These are phyloP conservation scores for Cicer judaicum DNA, from an alignment of 306 rosid species.

Conservation along the genomic window DNA sequence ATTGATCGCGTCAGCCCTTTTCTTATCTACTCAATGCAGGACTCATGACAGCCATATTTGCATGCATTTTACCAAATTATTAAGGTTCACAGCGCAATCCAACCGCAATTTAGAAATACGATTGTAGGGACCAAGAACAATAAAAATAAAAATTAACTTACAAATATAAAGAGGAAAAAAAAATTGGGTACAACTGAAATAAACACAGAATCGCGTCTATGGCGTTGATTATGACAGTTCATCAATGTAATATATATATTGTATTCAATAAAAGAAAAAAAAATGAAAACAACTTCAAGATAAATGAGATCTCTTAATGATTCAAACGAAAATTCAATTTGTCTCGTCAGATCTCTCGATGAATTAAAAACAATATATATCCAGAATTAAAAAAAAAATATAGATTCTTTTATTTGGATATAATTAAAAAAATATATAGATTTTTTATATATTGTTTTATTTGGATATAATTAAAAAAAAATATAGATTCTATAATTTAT, in stretches of 20 bases:
- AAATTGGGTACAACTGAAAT: background rate
- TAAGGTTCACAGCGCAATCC: background rate
- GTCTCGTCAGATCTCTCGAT: background rate
- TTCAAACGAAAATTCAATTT: background rate
- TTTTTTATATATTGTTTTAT: no score
- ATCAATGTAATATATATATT: background rate
- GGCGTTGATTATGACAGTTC: constrained; percentile 23
- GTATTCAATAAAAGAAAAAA: background rate
- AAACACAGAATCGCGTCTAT: background rate
- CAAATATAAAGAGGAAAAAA: background rate
- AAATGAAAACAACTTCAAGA: background rate
- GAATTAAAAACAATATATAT: background rate
- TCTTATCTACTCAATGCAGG: background rate
- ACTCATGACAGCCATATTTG: background rate
- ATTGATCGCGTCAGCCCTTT: no score
- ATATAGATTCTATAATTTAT: no score
- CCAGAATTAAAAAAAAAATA: no score
- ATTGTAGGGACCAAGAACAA: background rate
- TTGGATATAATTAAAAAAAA: no score
- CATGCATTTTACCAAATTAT: background rate
- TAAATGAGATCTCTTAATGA: background rate
- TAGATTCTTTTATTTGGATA: no score
- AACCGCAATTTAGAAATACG: background rate
- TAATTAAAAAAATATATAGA: no score
- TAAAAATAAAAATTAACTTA: background rate